A percentile compares a stretch with the other conserved stretches of the same genome.
Evolutionary conservation across 345 rosid species (phyloP).

Genomic region (Eucalyptus cloeziana): DNA sequence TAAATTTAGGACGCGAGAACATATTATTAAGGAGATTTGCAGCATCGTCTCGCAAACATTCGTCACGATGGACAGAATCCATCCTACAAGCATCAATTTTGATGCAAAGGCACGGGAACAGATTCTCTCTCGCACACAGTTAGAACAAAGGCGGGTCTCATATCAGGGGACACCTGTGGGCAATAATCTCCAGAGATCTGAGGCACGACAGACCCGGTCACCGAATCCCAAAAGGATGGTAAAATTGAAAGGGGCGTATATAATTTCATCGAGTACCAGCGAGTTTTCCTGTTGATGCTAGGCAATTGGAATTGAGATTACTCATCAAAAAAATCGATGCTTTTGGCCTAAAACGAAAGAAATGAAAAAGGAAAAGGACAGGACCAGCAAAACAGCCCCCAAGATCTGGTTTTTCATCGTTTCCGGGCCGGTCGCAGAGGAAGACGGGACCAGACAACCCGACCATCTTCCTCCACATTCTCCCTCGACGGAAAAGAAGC

Average conservation of each 20-base stretch:
- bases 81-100: neutral
- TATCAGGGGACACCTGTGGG: neutral
- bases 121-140: neutral
- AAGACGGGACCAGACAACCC: neutral
- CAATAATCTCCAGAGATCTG: neutral
- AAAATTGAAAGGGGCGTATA: neutral
- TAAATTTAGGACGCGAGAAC: neutral
- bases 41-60: neutral
- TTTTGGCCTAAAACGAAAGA: neutral
- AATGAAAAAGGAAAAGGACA: neutral
- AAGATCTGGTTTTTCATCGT: neutral
- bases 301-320: neutral
- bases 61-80: neutral
- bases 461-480: neutral
- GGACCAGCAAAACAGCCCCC: neutral
- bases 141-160: neutral
- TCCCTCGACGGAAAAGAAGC: neutral
- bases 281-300: neutral
- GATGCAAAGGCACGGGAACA: neutral
- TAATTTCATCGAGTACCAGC: neutral
- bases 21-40: neutral
- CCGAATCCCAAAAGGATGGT: neutral
- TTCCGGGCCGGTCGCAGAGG: neutral
- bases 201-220: neutral
- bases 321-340: neutral